Evolutionary conservation across 768 basidiomycete species (phyloP), one percentile per base, ranked within the genome.

Genomic region (Guyanaporus albipodus): DNA sequence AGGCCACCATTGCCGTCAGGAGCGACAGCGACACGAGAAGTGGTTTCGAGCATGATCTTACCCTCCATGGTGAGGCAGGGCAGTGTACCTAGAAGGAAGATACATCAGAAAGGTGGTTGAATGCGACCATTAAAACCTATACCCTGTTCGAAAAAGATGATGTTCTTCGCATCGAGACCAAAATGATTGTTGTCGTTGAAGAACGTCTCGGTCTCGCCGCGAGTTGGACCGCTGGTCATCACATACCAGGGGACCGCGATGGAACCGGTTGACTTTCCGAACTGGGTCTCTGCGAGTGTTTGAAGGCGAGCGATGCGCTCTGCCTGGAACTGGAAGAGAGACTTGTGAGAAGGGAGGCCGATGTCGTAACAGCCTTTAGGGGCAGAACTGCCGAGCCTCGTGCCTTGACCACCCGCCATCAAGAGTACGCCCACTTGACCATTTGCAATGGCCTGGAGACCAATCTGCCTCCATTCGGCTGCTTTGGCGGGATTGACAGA

Each of bases 351-450:
- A 10, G 93, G 90, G 27, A 99, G 75, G 12, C 87, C 90, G 56
- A 99, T 97, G 65, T 98, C 93, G 69, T 97, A 98, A 73, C 94
- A 96, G 5, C 96, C 96, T 64, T 99, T 99, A 18, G 96, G 96
- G 6, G 87, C 87, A 24, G 77, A 79, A 60, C 89, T 92, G 24
- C 96, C 96, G 34, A 99, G 72, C 45, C 96, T 78, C 17, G 94
- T 96, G 12, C 96, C 96, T 70, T 99, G 96, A 1, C 96, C 96
- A 32, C 96, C 96, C 8, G 96, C 96, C 88, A 99, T 91, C 56
- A 99, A 78, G 37, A 99, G 75, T 9, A 98, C 94, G n/a, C 85
- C 96, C 31, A 98, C 93, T 57, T 91, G 73, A 50, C 91, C 85
- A 28, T 77, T 68, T 15, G 84, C 77, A 60, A 97, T 82, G 38